Evolutionary conservation across 2,329 filamentous ascomycete species (phyloP).

Genomic region (Curvularia hawaiiensis): DNA sequence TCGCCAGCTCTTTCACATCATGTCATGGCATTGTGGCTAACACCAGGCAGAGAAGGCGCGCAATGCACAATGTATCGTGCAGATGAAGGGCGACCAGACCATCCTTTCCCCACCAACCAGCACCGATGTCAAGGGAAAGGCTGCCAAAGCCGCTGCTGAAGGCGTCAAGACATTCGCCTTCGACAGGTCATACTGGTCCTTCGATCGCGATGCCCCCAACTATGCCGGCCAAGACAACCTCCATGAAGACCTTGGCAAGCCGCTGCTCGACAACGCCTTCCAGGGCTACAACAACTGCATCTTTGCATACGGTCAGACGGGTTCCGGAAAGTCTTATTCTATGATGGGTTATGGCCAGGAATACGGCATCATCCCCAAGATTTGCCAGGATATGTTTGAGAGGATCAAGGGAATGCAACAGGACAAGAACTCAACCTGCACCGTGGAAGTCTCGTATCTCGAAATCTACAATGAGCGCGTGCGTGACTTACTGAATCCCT

Average conservation of each 20-base stretch:
- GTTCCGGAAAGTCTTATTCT: slow-evolving; percentile 97
- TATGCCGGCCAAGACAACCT: slow-evolving; percentile 91
- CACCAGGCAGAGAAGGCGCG: slow-evolving; percentile 78
- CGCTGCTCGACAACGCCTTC: slow-evolving; percentile 96
- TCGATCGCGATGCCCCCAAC: slow-evolving; percentile 77
- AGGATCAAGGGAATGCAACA: slow-evolving; percentile 74
- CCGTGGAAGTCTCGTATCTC: slow-evolving; percentile 96
- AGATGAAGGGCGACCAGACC: slow-evolving; percentile 94
- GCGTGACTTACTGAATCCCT: slow-evolving; percentile 90
- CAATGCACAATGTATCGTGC: slow-evolving; percentile 93
- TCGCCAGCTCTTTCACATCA: not conserved
- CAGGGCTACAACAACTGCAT: slow-evolving; percentile 99
- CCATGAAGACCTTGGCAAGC: slow-evolving; percentile 84
- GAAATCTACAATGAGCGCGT: slow-evolving; percentile 99
- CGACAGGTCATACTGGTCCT: slow-evolving; percentile 98
- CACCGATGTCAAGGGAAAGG: slow-evolving; percentile 64
- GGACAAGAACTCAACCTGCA: slow-evolving; percentile 82
- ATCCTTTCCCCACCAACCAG: slow-evolving; percentile 75
- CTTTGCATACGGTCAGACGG: slow-evolving; percentile 97
- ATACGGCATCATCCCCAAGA: slow-evolving; percentile 92
- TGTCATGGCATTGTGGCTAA: slow-evolving; percentile 19
- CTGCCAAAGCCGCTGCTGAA: slow-evolving; percentile 65
- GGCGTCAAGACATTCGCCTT: slow-evolving; percentile 90
- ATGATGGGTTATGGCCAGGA: slow-evolving; percentile 99
- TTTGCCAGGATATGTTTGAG: slow-evolving; percentile 97